Percentiles rank a stretch among this genome's conserved stretches.
phyloP scores from a whole-genome alignment of 2,329 filamentous ascomycete species.

The Seiridium unicorne region DNA sequence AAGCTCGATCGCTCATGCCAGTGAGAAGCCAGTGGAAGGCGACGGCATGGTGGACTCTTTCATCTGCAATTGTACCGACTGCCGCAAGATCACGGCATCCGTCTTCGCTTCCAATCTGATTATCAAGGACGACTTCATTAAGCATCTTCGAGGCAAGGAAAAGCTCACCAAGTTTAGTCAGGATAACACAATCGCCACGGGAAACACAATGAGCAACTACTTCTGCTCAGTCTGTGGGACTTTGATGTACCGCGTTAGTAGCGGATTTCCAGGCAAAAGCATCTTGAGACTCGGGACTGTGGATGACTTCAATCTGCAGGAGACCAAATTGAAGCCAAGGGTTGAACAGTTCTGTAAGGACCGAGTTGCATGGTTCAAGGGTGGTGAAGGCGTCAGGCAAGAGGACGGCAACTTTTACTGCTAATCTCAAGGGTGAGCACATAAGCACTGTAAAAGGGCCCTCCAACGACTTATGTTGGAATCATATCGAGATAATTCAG shows the following conservation, averaged over 20 bases:
- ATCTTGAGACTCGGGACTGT: conserved; percentile 59
- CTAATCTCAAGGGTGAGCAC: no score
- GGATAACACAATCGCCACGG: conserved; percentile 42
- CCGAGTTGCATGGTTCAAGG: background rate
- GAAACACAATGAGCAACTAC: conserved; percentile 56
- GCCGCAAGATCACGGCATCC: conserved; percentile 60
- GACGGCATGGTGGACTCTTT: conserved; percentile 49
- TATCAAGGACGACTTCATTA: conserved; percentile 41
- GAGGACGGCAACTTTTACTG: background rate
- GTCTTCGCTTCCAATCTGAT: conserved; percentile 62
- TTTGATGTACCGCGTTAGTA: conserved; percentile 55
- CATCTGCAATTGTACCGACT: conserved; percentile 61
- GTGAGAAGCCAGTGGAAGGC: conserved; percentile 38
- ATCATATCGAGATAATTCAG: no score
- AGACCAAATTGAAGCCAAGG: conserved; percentile 53
- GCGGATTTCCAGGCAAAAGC: conserved; percentile 39
- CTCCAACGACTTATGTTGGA: no score
- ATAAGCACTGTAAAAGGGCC: no score
- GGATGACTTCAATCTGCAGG: conserved; percentile 58
- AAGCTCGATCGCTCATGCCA: background rate
- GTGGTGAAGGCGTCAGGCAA: background rate
- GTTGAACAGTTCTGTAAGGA: conserved; percentile 33
- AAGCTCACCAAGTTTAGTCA: conserved; percentile 47
- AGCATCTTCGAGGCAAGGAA: conserved; percentile 49
- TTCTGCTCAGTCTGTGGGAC: conserved; percentile 61